Percentiles rank a stretch among this genome's conserved stretches.
Evolutionary conservation across 176 grass and related monocot genomes (phyloP).

Genomic region (Areca catechu): DNA sequence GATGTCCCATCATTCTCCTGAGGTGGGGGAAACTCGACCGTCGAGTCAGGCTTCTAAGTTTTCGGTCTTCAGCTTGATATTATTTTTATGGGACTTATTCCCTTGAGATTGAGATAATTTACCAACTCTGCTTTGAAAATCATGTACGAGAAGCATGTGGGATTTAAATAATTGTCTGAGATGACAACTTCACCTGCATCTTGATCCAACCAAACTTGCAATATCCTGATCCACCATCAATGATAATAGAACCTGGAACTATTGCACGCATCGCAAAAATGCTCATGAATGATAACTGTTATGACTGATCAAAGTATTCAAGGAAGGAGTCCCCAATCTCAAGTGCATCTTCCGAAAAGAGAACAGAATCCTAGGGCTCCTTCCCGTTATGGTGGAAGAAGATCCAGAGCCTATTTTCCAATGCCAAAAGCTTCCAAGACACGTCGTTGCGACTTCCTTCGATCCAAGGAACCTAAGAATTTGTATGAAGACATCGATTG

Average conservation of each 20-base stretch:
- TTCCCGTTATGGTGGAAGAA: conserved; percentile 55
- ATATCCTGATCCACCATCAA: too few relatives aligned
- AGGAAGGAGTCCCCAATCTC: conserved; percentile 15
- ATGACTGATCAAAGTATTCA: conserved; percentile 38
- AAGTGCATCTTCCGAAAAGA: conserved; percentile 88
- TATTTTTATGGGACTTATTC: too few relatives aligned
- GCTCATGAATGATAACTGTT: conserved; percentile 59
- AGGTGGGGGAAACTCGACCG: too few relatives aligned
- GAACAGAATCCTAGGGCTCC: conserved; percentile 64
- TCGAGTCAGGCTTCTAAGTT: too few relatives aligned
- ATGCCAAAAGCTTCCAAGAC: conserved; percentile 40
- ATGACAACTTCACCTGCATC: too few relatives aligned
- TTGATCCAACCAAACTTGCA: too few relatives aligned
- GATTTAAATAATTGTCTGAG: too few relatives aligned
- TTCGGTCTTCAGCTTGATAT: too few relatives aligned
- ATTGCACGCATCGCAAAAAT: conserved; percentile 44
- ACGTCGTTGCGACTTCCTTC: conserved; percentile 40
- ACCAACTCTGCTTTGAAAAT: too few relatives aligned
- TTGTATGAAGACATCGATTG: conserved; percentile 65
- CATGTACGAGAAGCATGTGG: too few relatives aligned
- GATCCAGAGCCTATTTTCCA: conserved; percentile 74
- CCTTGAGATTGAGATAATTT: too few relatives aligned
- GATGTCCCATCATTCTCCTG: too few relatives aligned
- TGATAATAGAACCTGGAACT: conserved; percentile 67
- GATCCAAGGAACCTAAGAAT: conserved; percentile 69